phyloP scores from a whole-genome alignment of 2,329 filamentous ascomycete species.

The Pseudomassariella vexata region DNA sequence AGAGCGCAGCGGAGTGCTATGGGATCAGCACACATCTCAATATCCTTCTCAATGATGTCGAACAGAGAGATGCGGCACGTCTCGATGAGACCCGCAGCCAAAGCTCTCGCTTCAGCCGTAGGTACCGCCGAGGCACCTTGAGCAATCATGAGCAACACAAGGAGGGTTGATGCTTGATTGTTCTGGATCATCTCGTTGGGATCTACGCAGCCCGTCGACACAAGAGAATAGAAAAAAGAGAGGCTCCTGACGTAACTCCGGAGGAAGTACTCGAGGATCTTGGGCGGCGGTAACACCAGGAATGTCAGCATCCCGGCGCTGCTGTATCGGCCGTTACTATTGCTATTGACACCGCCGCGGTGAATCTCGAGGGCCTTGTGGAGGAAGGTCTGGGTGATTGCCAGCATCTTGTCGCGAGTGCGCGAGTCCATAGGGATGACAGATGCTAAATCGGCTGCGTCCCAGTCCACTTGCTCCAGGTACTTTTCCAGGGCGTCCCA shows the following conservation, averaged over 20 bases:
- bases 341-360: slow-evolving; percentile 39
- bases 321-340: slow-evolving; percentile 35
- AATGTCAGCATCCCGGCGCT: slow-evolving; percentile 52
- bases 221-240: slow-evolving; percentile 60
- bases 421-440: slow-evolving; percentile 39
- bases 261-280: slow-evolving; percentile 63
- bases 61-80: slow-evolving; percentile 68
- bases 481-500: slow-evolving; percentile 40
- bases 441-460: slow-evolving; percentile 29
- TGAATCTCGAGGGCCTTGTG: slow-evolving; percentile 67
- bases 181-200: slow-evolving; percentile 63
- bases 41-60: slow-evolving; percentile 66
- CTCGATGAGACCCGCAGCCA: slow-evolving; percentile 63
- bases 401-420: slow-evolving; percentile 64
- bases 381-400: slow-evolving; percentile 64
- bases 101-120: slow-evolving; percentile 56
- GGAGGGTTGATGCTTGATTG: slow-evolving; percentile 58
- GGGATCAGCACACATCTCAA: slow-evolving; percentile 61
- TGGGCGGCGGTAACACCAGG: slow-evolving; percentile 58
- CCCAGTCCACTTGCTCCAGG: slow-evolving; percentile 29
- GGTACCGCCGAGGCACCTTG: slow-evolving; percentile 64
- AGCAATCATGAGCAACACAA: slow-evolving; percentile 67
- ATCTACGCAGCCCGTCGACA: slow-evolving; percentile 54
- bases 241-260: slow-evolving; percentile 61
- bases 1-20: slow-evolving; percentile 60